phyloP scores from a whole-genome alignment of 768 basidiomycete species.

The Mycena polygramma region DNA sequence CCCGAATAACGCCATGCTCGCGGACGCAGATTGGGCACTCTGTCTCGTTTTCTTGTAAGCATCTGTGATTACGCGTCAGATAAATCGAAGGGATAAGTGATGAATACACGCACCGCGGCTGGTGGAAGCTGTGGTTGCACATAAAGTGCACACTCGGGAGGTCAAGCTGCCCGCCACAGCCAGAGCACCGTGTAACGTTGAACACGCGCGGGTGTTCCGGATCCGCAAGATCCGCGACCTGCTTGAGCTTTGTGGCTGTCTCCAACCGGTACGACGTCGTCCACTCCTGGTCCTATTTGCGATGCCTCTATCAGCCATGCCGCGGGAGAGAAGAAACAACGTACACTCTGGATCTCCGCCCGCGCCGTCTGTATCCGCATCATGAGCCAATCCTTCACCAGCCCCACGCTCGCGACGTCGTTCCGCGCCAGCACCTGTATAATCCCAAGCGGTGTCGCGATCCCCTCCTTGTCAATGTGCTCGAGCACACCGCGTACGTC shows the following conservation, averaged over 20 bases:
- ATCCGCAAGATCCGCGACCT: constrained; percentile 86
- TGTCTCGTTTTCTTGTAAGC: constrained; percentile 88
- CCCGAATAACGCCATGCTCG: constrained; percentile 89
- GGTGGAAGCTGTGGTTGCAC: constrained; percentile 98
- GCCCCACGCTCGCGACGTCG: constrained; percentile 89
- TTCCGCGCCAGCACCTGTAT: constrained; percentile 92
- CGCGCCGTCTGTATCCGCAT: constrained; percentile 78
- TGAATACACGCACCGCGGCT: constrained; percentile 67
- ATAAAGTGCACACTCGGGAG: constrained; percentile 96
- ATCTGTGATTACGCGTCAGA: constrained; percentile 61
- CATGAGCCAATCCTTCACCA: constrained; percentile 93
- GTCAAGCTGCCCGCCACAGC: constrained; percentile 91
- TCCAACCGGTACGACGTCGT: constrained; percentile 92
- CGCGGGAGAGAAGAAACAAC: constrained; percentile 43
- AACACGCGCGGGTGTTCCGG: constrained; percentile 86
- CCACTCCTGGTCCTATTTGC: constrained; percentile 82
- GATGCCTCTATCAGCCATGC: constrained; percentile 4
- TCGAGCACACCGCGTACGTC: constrained; percentile 83
- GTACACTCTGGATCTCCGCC: constrained; percentile 84
- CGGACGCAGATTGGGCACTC: constrained; percentile 93
- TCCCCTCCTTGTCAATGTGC: constrained; percentile 81
- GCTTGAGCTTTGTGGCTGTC: constrained; percentile 82
- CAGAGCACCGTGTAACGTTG: constrained; percentile 93
- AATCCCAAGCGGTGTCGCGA: constrained; percentile 91
- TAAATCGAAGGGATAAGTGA: not conserved